Conservation (phyloP, 805 yeast genomes). For the Starmerella floris region DNA sequence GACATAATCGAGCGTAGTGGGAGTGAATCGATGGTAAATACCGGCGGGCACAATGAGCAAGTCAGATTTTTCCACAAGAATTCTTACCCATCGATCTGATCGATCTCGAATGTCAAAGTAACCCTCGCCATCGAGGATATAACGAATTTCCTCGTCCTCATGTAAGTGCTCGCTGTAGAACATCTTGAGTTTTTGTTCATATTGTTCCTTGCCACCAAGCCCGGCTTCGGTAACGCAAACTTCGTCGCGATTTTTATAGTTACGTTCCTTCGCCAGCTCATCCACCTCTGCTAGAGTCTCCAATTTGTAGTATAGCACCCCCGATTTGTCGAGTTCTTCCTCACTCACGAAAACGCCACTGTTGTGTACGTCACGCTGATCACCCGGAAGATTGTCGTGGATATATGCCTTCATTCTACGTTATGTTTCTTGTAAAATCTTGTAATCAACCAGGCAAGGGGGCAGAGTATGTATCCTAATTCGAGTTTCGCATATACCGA, state of each 20-base stretch:
- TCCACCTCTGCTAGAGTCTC: constrained; percentile 44
- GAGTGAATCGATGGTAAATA: constrained; percentile 83
- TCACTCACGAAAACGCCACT: constrained; percentile 46
- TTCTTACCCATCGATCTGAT: constrained; percentile 61
- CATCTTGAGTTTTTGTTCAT: constrained; percentile 48
- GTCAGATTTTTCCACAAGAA: constrained; percentile 51
- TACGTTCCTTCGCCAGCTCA: constrained; percentile 50
- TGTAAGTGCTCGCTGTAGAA: constrained; percentile 82
- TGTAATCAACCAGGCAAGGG: too few species aligned
- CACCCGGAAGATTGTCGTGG: constrained; percentile 20
- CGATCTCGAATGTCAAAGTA: constrained; percentile 73
- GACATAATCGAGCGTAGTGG: constrained; percentile 48
- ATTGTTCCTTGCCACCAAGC: constrained; percentile 45
- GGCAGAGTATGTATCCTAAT: too few species aligned
- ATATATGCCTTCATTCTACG: constrained; percentile 18
- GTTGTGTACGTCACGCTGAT: constrained; percentile 21
- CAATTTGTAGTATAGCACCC: constrained; percentile 52
- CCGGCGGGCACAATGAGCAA: constrained; percentile 66
- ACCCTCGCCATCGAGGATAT: constrained; percentile 79
- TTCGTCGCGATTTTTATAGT: constrained; percentile 68
- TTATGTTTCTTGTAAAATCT: too few species aligned
- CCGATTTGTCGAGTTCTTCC: constrained; percentile 42
- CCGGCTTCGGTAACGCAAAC: constrained; percentile 47
- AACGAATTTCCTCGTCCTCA: constrained; percentile 94
- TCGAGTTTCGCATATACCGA: too few species aligned